Base-by-base conservation (phyloP, 2,329 filamentous ascomycete genomes). In the Colletotrichum plurivorum region DNA sequence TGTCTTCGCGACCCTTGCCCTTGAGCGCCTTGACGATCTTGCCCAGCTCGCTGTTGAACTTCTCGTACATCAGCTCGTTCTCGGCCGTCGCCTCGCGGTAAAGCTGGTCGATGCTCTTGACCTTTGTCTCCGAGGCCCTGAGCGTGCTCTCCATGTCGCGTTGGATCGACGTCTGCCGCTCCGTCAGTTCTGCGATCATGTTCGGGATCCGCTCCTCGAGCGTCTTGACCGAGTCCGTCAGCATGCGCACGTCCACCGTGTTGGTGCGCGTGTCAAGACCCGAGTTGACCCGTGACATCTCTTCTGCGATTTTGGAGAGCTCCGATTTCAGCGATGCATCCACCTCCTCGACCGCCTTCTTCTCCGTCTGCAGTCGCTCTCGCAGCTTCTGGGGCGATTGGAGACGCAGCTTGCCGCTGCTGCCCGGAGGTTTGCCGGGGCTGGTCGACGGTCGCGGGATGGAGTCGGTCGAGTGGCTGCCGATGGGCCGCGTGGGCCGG, bases 61-160 rank as follows among this genome's bases (percentile, higher is more conserved):
- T 92, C 73, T 95, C 93, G 79, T 98, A 98, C 63, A 98, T 85
- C 36, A 95, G 88, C 81, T 98, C 95, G 75, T 98, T 98, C 83
- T 98, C 95, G 0, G 94, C 93, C 74, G 91, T 94, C 16, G 91
- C 89, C 76, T 97, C 94, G 72, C 94, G 93, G 82, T 97, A 97
- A 59, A 97, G 84, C 80, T 97, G 93, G 77, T 98, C 95, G 61
- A 98, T 89, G 48, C 92, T 92, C 74, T 91, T 92, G 68, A 92
- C 91, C 74, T 96, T 95, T 68, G 87, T 88, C 78, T 98, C 94
- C 15, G 89, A 90, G 2, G 94, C 90, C 74, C 89, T 87, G 15
- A 97, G 84, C 1, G 90, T 91, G 20, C 84, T 89, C 49, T 94
- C 90, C 73, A 97, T 83, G 72, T 97, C 94, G 36, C 84, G 84